Evolutionary conservation across 2,329 filamentous ascomycete genomes (phyloP).

Genomic region (Verticillium nonalfalfae): DNA sequence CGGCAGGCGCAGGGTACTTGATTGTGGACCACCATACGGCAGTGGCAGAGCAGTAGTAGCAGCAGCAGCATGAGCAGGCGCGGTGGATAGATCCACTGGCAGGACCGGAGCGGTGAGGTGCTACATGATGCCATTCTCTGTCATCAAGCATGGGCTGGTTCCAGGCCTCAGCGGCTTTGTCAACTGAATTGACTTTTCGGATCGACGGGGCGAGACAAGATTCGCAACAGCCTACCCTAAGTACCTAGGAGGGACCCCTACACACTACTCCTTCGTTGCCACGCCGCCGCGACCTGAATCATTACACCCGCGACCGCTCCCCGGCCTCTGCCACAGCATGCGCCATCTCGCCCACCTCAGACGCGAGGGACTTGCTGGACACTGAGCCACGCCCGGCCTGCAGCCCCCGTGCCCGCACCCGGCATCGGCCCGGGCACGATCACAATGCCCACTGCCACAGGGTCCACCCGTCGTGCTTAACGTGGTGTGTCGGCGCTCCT

Average conservation of each 20-base stretch:
- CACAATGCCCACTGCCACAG: constrained; percentile 44
- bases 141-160: no score
- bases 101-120: no score
- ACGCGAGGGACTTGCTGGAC: constrained; percentile 37
- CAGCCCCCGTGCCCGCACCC: constrained; percentile 18
- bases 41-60: no score
- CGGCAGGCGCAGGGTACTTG: neutral
- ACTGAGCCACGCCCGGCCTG: constrained; percentile 33
- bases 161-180: no score
- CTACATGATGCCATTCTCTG: no score
- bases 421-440: constrained; percentile 45
- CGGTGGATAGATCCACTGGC: no score
- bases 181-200: no score
- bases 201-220: no score
- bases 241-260: no score
- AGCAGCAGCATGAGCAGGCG: no score
- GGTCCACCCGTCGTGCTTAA: constrained; percentile 36
- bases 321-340: constrained; percentile 40
- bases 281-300: constrained; percentile 4
- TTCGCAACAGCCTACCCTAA: no score
- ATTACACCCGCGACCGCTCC: constrained; percentile 38
- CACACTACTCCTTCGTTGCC: no score
- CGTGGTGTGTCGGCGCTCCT: constrained; percentile 35
- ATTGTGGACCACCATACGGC: neutral
- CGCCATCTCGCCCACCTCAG: constrained; percentile 34